Evolutionary conservation across 331 rosid species (phyloP), one percentile per base, ranked within the genome.

Genomic region (Acacia concinna): DNA sequence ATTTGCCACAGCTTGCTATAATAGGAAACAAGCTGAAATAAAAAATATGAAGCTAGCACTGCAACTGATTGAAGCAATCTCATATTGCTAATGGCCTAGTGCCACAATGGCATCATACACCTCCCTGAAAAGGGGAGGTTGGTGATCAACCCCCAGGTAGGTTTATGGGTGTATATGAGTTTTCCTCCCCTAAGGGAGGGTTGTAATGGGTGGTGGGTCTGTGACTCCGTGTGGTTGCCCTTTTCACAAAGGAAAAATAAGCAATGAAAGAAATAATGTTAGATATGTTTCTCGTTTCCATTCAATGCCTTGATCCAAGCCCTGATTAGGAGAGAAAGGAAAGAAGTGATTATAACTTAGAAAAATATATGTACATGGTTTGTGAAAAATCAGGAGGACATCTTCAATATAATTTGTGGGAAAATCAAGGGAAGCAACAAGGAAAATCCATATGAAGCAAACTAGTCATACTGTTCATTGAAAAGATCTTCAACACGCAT

Each of bases 371-470:
- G 68, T 72, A 71, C 40, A 35, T 65, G 40, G 31, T 35, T 17
- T 35, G 13, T 31, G 20, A 47, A 47, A 44, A 67, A 62, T 44
- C 52, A 54, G 62, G 20, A 41, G 51, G 28, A 43, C 73, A 78
- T 41, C 56, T 13, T 82, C 20, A 7, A 41, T 28, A 25, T 18
- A 43, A 47, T 72, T 41, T 54, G 43, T 40, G 64, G 5, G 57
- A 47, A 64, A 72, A 72, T 32, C 49, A 83, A 43, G 14, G 76
- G 7, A 56, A 7, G 51, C 83, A 73, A 78, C 12, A 17, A 14
- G 25, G 23, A n/a, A 60, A 25, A 34, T 28, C 32, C 27, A 56
- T 38, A 18, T 41, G 18, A 69, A 74, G 35, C 32, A 21, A 47
- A 83, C 12, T 1, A 18, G 11, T 69, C 12, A 47, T 21, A 32